Evolutionary conservation across 2,329 filamentous ascomycete species (phyloP), one percentile per base, ranked within the genome.

Genomic region (Fusarium chuoi): DNA sequence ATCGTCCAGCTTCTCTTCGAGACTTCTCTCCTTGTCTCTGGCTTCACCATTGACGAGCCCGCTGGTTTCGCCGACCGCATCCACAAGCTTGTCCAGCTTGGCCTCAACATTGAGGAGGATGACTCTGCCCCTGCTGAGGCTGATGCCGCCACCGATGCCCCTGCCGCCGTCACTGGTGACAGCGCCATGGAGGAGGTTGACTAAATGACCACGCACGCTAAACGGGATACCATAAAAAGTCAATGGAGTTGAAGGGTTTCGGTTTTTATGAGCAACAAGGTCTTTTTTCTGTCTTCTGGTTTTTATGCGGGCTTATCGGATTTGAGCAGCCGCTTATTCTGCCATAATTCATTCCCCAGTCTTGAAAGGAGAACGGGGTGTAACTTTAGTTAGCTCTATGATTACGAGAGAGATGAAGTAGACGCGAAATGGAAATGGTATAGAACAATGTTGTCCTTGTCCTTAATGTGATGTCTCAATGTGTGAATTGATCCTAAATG

Each of bases 121-220:
- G 95, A 97, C 86, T 89, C 91, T 65, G 89, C 90, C 64, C 89
- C 91, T 69, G 89, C 88, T 62, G 90, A 89, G 79, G 88, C 88
- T 66, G 81, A 83, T 44, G 83, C 84, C 62, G 83, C 56, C 42
- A 90, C 89, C 74, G 91, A 89, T 74, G 92, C 93, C 42, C 65
- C 65, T 84, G 84, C 83, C 54, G 85, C 84, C 68, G 86, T 87
- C 75, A 87, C 92, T 76, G 93, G 92, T 79, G 95, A 98, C 91
- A 97, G 93, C 88, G 92, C 95, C 84, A 99, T 99, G 96, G 96
- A 99, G 92, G 96, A 99, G 91, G 96, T 99, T 84, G 96, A 99
- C 90, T 99, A 97, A 88, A 81, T 49, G 69, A 70, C 67, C 70
- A 73, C 62, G 51, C 66, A 73, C 58, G 74, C 78, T 74, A 77